Evolutionary conservation across 1,139 yeast genomes (phyloP), one percentile per base, ranked within the genome.

Genomic region (Hanseniaspora gamundiae): DNA sequence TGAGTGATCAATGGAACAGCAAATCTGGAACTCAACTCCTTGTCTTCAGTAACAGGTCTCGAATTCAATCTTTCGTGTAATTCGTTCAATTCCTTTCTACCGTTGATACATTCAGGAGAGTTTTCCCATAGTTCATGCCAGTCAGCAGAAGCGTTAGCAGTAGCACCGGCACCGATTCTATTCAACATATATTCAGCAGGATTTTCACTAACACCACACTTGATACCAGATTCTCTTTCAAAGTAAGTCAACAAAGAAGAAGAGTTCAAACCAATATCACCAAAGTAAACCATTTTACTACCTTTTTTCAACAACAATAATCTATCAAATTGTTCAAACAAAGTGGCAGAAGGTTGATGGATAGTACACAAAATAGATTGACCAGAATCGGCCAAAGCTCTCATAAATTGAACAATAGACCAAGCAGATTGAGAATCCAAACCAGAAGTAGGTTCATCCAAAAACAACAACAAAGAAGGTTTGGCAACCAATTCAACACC

Each of bases 121-220:
- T 56, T 52, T 33, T 53, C 49, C 78, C 78, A 73, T 36, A 69
- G 55, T 22, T 69, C 67, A 55, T 65, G 65, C 72, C 74, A 73
- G 53, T 73, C 73, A 45, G 62, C 62, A 21, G 57, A 51, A 20
- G 69, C 65, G 38, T 62, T 51, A 20, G 80, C 79, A 44, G 80
- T 74, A n/a, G 81, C 80, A 60, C 80, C 81, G 22, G 81, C 82
- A 49, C 81, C 82, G 56, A 77, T 75, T 50, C 74, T 73, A 49
- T 76, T 75, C 54, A 78, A 63, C 53, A 78, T 76, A 56, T 75
- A 77, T 59, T 78, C 84, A 30, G 84, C 84, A 35, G 83, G 84
- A 50, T 78, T 78, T 51, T 74, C 81, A 33, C 62, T 57, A 8
- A 58, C 58, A 35, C 65, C 69, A 62, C 76, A 73, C 45, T 65